Percentiles rank a stretch among this genome's conserved stretches.
These are phyloP conservation scores for Annulohypoxylon truncatum DNA, from an alignment of 2,329 filamentous ascomycete genomes.

Conservation along the genomic window DNA sequence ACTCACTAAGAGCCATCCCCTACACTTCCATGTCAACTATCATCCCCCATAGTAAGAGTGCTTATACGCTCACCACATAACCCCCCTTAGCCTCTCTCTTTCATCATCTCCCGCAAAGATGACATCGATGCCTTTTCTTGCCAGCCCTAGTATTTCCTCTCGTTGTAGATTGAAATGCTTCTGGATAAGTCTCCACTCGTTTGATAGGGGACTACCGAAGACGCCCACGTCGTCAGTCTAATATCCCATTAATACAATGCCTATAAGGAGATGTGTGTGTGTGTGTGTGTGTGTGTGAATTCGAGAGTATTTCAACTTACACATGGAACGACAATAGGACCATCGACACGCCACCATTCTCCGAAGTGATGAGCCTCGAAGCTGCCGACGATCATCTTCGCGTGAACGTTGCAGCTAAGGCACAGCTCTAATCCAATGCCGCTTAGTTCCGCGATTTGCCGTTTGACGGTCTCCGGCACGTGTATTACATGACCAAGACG, in stretches of 20 bases:
- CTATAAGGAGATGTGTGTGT: neutral
- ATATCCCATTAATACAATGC: slow-evolving; percentile 6
- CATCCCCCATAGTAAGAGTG: neutral
- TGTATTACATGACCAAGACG: slow-evolving; percentile 84
- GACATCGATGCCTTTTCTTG: slow-evolving; percentile 69
- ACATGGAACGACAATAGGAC: slow-evolving; percentile 72
- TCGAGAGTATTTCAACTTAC: slow-evolving; percentile 66
- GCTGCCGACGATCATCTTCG: slow-evolving; percentile 75
- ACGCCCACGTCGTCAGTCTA: slow-evolving; percentile 88
- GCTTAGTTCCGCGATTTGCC: slow-evolving; percentile 59
- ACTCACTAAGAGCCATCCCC: neutral
- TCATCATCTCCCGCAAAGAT: slow-evolving; percentile 76
- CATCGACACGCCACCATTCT: slow-evolving; percentile 71
- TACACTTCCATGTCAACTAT: neutral
- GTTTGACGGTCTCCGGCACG: slow-evolving; percentile 70
- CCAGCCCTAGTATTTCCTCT: slow-evolving; percentile 63
- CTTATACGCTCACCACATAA: slow-evolving; percentile 58
- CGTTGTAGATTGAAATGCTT: slow-evolving; percentile 72
- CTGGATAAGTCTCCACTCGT: slow-evolving; percentile 80
- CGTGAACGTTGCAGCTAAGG: slow-evolving; percentile 83
- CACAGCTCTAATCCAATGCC: slow-evolving; percentile 79
- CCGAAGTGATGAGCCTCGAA: slow-evolving; percentile 81
- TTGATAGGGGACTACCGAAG: slow-evolving; percentile 79
- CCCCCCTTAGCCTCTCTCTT: slow-evolving; percentile 63
- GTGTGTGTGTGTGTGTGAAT: no score